phyloP scores from a whole-genome alignment of 176 grass and related monocot genomes.

The Oropetium thomaeum region DNA sequence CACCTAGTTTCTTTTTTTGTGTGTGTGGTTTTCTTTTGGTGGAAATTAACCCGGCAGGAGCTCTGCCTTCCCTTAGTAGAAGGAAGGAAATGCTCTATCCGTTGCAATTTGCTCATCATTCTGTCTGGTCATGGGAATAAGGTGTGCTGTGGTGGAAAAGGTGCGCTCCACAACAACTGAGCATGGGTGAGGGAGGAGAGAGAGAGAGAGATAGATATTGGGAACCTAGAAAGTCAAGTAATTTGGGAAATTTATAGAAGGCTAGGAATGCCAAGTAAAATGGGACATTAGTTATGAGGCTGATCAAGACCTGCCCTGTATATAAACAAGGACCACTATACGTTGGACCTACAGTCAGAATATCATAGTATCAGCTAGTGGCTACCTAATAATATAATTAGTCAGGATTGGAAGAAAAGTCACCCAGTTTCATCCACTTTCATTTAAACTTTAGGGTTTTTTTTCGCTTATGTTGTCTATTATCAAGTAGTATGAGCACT shows the following conservation, averaged over 20 bases:
- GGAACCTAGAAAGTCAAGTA: no score
- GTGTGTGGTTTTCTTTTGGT: no score
- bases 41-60: not conserved
- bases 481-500: constrained; percentile 1
- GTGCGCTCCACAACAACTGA: no score
- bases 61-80: not conserved
- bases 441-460: not conserved
- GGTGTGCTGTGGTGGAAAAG: no score
- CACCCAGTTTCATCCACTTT: not conserved
- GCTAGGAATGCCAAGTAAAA: no score
- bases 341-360: not conserved
- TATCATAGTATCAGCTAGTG: not conserved
- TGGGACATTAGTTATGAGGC: not conserved
- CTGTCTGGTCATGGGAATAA: no score
- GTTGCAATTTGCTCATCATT: no score
- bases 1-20: not conserved
- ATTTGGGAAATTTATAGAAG: no score
- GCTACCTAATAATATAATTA: not conserved
- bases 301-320: not conserved
- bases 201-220: no score
- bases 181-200: no score
- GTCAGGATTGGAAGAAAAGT: not conserved
- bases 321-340: not conserved
- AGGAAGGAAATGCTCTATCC: not conserved
- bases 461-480: not conserved